Evolutionary conservation across 73 alveolate genomes (phyloP), one percentile per base, ranked within the genome.

Genomic region (Tetrahymena thermophila): DNA sequence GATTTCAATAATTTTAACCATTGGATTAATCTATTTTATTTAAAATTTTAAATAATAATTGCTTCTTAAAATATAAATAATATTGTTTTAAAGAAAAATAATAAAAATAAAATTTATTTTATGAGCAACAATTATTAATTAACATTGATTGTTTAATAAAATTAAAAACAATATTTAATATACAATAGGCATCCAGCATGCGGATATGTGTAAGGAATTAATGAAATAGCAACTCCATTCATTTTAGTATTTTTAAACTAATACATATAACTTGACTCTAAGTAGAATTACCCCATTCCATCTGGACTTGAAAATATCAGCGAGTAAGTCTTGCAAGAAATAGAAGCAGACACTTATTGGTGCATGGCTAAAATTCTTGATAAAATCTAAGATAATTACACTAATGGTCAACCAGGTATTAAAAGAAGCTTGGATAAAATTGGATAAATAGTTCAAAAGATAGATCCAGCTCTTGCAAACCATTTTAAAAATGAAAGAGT

Each of bases 311-410:
- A 95, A 10, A 35, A 89, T 43, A 31, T 95, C 50, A 95, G 93
- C 55, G 43, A 43, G 35, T 56, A 94, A 42, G 43, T 85, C 15
- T 19, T 95, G 35, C 38, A 58, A 85, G 83, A 95, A 57, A 94
- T 95, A 0, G 97, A 95, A 37, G 97, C 97, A 14, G 97, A 95
- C 35, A 71, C 95, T 10, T 95, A 95, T 95, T 95, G 97, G 97
- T 95, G 95, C 56, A 43, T 95, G 34, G 58, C 95, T 35, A 95
- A 95, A 35, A 85, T 95, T 42, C 94, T 95, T 35, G 97, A 95
- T 55, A 50, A 44, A 19, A 94, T 95, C 13, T 84, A 85, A 15
- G 97, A 95, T 93, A 95, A 95, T 93, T 95, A 95, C 35, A 95
- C 97, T 6, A 85, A 95, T 50, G 93, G 55, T 13, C 34, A 95